Conservation (phyloP, 2,329 filamentous ascomycete genomes). For the Monosporascus cannonballus region DNA sequence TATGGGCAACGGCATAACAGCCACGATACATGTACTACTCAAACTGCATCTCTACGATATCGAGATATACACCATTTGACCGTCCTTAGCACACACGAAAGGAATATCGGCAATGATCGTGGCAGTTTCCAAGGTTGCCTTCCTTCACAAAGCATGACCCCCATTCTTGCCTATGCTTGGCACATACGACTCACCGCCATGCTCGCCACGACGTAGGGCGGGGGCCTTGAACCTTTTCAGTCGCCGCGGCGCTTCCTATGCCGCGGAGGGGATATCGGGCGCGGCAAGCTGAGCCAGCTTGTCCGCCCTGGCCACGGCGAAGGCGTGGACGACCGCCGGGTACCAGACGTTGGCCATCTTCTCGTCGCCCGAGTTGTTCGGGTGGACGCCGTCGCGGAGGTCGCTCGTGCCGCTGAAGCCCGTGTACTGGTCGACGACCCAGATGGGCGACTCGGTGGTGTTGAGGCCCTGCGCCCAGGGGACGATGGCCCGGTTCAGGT, state of each 20-base stretch:
- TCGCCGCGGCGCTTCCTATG: background rate
- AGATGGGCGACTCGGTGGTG: constrained; percentile 32
- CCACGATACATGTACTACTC: too few relatives aligned
- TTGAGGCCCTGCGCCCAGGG: constrained; percentile 32
- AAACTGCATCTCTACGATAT: too few relatives aligned
- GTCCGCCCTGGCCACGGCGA: constrained; percentile 18
- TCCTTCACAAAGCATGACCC: too few relatives aligned
- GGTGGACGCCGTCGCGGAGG: constrained; percentile 33
- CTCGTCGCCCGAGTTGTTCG: constrained; percentile 31
- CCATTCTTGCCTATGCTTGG: too few relatives aligned
- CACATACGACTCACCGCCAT: too few relatives aligned
- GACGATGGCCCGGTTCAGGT: constrained; percentile 31
- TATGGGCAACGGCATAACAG: too few relatives aligned
- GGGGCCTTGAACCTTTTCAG: too few relatives aligned
- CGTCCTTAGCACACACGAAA: too few relatives aligned
- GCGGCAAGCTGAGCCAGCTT: constrained; percentile 3
- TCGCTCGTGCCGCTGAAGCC: constrained; percentile 27
- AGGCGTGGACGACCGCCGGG: constrained; percentile 20
- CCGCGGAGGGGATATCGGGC: background rate
- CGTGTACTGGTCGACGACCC: constrained; percentile 36
- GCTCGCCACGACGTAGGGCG: too few relatives aligned
- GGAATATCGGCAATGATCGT: too few relatives aligned
- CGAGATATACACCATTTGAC: too few relatives aligned
- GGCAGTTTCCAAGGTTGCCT: too few relatives aligned
- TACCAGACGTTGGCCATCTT: constrained; percentile 33